phyloP scores from a whole-genome alignment of 192 early-diverging fungal genomes.

The Dissophora ornata region DNA sequence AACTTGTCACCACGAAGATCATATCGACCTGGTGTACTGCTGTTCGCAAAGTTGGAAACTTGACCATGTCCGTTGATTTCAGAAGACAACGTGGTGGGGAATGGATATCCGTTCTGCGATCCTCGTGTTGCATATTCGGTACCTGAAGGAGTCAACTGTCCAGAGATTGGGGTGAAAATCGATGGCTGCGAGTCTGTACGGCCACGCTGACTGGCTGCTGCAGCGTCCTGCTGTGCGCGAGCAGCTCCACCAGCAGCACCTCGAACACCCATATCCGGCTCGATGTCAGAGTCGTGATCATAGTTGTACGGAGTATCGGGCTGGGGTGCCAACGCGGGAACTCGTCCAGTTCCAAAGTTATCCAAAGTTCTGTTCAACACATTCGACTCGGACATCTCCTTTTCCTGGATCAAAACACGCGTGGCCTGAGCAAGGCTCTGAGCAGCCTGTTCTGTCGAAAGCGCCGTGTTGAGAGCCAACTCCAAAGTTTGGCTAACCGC shows the following conservation, averaged over 20 bases:
- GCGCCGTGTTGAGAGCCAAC: constrained; percentile 29
- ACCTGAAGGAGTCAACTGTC: constrained; percentile 8
- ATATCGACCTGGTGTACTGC: constrained; percentile 22
- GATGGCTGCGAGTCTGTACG: constrained; percentile 31
- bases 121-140: not conserved
- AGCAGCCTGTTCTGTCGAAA: constrained; percentile 17
- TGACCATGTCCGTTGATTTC: not conserved
- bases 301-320: constrained; percentile 20
- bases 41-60: constrained; percentile 24
- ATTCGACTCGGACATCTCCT: constrained; percentile 32
- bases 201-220: constrained; percentile 14
- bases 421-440: constrained; percentile 39
- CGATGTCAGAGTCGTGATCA: constrained; percentile 50
- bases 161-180: not conserved
- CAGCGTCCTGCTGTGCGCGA: not conserved
- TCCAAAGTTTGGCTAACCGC: constrained; percentile 51
- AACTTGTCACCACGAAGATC: constrained; percentile 57
- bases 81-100: constrained; percentile 1
- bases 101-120: constrained; percentile 2
- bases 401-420: constrained; percentile 40
- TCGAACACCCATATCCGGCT: constrained; percentile 25
- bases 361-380: not conserved
- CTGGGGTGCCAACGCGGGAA: not conserved
- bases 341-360: constrained; percentile 2
- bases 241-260: not conserved